phyloP scores from a whole-genome alignment of 2,329 filamentous ascomycete species.

The Colletotrichum truncatum region DNA sequence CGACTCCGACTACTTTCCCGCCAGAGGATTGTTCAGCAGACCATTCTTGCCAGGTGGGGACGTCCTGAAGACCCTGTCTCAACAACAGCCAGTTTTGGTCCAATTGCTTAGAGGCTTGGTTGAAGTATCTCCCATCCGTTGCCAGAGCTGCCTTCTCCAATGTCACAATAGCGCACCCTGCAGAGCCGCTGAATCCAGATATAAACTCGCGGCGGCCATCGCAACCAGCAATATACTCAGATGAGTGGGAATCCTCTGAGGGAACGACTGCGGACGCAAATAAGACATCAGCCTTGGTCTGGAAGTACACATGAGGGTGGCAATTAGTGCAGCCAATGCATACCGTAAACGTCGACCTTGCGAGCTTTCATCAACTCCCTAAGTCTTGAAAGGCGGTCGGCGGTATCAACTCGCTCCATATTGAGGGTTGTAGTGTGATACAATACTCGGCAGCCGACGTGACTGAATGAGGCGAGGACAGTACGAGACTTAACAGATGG shows the following conservation, averaged over 20 bases:
- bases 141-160: slow-evolving; percentile 87
- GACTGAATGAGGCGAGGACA: background rate
- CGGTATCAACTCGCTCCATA: slow-evolving; percentile 85
- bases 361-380: slow-evolving; percentile 87
- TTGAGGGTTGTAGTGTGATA: slow-evolving; percentile 37
- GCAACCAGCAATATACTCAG: slow-evolving; percentile 97
- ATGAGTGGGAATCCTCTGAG: slow-evolving; percentile 96
- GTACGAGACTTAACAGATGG: background rate
- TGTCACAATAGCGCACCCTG: slow-evolving; percentile 90
- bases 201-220: slow-evolving; percentile 93
- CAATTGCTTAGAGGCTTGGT: slow-evolving; percentile 90
- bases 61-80: slow-evolving; percentile 92
- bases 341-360: slow-evolving; percentile 93
- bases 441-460: background rate
- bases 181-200: slow-evolving; percentile 93
- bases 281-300: slow-evolving; percentile 45
- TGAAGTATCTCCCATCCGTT: slow-evolving; percentile 98
- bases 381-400: slow-evolving; percentile 77
- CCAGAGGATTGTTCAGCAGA: slow-evolving; percentile 84
- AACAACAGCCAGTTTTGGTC: slow-evolving; percentile 91
- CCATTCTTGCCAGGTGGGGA: slow-evolving; percentile 99
- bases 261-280: slow-evolving; percentile 75
- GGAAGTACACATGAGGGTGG: background rate
- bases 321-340: background rate
- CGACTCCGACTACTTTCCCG: slow-evolving; percentile 89